Conservation (phyloP, 75 land plant genomes). For the Selaginella moellendorffii region DNA sequence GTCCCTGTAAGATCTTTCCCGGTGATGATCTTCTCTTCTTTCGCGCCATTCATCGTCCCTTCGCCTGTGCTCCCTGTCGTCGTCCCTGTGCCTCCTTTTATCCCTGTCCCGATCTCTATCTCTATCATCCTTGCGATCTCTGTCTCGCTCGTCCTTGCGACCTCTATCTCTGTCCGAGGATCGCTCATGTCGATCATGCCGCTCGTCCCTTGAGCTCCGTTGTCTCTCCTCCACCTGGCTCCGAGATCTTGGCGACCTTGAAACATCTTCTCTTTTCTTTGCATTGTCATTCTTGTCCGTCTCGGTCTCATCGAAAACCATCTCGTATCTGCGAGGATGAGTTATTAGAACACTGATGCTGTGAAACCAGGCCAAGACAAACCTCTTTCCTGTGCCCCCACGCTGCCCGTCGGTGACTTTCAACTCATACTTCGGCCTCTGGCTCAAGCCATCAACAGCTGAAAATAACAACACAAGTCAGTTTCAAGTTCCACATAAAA, state of each 20-base stretch:
- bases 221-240: background rate
- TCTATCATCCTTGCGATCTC: background rate
- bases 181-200: background rate
- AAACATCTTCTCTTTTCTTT: background rate
- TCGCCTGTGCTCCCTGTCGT: background rate
- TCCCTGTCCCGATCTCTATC: background rate
- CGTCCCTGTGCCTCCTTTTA: background rate
- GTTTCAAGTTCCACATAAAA: background rate
- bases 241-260: background rate
- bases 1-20: no score
- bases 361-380: background rate
- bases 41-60: background rate
- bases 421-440: constrained; percentile 38
- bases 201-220: background rate
- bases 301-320: constrained; percentile 61
- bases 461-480: background rate
- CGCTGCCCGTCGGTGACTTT: constrained; percentile 55
- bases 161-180: background rate
- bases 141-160: background rate
- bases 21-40: no score
- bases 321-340: constrained; percentile 44
- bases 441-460: constrained; percentile 13
- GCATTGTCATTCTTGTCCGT: background rate
- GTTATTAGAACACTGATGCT: background rate
- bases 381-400: constrained; percentile 52